A percentile compares a stretch with the other conserved stretches of the same genome.
Conservation (phyloP, 306 rosid species). For the Albizia julibrissin region DNA sequence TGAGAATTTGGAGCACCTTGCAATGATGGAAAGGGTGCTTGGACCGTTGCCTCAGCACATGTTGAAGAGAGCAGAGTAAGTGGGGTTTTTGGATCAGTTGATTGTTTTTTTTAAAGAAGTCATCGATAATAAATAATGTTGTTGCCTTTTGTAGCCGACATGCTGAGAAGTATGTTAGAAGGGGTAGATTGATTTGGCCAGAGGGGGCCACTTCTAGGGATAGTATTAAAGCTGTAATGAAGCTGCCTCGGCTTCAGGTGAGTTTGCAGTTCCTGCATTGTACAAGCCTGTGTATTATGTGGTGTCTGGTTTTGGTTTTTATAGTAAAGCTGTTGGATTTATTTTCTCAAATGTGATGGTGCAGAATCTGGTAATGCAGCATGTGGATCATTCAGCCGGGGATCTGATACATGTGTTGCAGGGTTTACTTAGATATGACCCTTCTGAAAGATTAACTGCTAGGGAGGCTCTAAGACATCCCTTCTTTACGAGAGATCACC, state of each 20-base stretch:
- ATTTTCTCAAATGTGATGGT: neutral
- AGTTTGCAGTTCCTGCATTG: neutral
- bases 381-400: slow-evolving; percentile 94
- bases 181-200: slow-evolving; percentile 91
- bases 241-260: slow-evolving; percentile 92
- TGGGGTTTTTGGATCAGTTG: neutral
- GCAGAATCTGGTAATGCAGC: slow-evolving; percentile 94
- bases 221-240: slow-evolving; percentile 82
- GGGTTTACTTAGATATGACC: slow-evolving; percentile 83
- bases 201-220: slow-evolving; percentile 88
- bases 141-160: slow-evolving; percentile 54
- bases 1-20: slow-evolving; percentile 92
- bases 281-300: no score
- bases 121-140: neutral
- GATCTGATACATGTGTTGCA: slow-evolving; percentile 89
- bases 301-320: no score
- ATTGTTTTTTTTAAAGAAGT: neutral
- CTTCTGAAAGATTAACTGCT: slow-evolving; percentile 66
- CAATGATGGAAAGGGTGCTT: slow-evolving; percentile 96
- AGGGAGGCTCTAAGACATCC: slow-evolving; percentile 81
- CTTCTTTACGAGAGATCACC: slow-evolving; percentile 65
- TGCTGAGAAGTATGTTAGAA: slow-evolving; percentile 85
- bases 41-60: slow-evolving; percentile 73
- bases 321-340: neutral
- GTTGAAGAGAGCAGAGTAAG: slow-evolving; percentile 81